A percentile compares a stretch with the other conserved stretches of the same genome.
Evolutionary conservation across 106 monocot genomes (phyloP).

Genomic region (Platanthera zijinensis): DNA sequence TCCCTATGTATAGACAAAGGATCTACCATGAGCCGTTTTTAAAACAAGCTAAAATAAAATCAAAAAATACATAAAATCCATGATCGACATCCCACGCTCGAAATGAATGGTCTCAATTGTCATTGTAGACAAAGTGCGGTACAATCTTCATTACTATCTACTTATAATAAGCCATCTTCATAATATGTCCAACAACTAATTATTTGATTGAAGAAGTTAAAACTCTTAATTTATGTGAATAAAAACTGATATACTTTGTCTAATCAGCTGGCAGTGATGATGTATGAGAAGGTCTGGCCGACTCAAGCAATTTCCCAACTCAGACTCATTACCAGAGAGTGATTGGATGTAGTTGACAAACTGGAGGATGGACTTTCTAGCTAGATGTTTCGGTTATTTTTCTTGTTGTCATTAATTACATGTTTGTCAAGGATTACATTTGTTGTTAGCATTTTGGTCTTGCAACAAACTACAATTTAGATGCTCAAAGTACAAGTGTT

Average conservation of each 20-base stretch:
- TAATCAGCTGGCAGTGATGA: constrained; percentile 32
- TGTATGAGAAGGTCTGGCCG: constrained; percentile 18
- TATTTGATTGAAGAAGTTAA: background rate
- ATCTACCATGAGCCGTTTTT: too few relatives aligned
- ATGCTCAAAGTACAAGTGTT: background rate
- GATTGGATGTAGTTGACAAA: background rate
- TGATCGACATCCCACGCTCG: too few relatives aligned
- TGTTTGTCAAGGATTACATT: background rate
- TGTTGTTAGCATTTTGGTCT: background rate
- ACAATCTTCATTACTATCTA: too few relatives aligned
- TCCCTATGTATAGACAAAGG: too few relatives aligned
- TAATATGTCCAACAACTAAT: background rate
- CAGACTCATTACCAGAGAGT: constrained; percentile 1
- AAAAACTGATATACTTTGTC: constrained; percentile 16
- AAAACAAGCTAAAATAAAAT: too few relatives aligned
- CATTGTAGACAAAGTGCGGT: too few relatives aligned
- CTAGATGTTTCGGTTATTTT: background rate
- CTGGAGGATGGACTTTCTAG: background rate
- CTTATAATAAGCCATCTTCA: too few relatives aligned
- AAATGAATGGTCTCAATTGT: too few relatives aligned
- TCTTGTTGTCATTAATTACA: background rate
- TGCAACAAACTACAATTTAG: background rate
- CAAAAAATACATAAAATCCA: too few relatives aligned
- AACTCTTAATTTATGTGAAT: background rate
- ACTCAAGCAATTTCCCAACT: constrained; percentile 2